Evolutionary conservation across 2,329 filamentous ascomycete genomes (phyloP).

Genomic region (Aspergillus carbonarius): DNA sequence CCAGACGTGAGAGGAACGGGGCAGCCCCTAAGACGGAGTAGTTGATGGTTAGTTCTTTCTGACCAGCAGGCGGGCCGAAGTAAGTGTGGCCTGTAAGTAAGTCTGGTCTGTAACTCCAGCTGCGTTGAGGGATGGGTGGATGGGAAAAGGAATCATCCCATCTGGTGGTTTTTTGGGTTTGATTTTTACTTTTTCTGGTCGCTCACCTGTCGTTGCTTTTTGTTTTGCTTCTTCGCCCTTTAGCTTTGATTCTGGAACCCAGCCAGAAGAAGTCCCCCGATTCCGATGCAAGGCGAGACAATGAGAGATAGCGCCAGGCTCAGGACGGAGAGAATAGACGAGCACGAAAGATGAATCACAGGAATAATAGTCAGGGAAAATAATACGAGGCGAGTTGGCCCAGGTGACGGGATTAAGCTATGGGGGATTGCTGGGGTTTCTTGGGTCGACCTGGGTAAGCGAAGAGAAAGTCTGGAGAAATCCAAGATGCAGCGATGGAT

Average conservation of each 20-base stretch:
- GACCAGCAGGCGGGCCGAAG: constrained; percentile 7
- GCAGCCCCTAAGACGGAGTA: constrained; percentile 10
- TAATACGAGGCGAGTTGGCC: neutral
- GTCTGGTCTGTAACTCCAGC: neutral
- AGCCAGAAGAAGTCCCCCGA: neutral
- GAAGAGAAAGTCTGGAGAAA: constrained; percentile 2
- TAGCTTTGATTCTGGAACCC: neutral
- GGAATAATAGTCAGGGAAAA: neutral
- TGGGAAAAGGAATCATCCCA: no score
- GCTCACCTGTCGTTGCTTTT: neutral
- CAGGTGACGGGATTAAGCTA: neutral
- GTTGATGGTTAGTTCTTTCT: neutral
- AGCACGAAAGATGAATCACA: neutral
- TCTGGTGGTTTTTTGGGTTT: neutral
- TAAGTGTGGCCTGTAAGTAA: neutral
- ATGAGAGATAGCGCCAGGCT: neutral
- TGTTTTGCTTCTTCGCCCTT: neutral
- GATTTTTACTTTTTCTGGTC: neutral
- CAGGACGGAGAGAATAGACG: neutral
- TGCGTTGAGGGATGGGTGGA: neutral
- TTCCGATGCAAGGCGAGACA: neutral
- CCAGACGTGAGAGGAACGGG: neutral
- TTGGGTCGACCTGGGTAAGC: constrained; percentile 1
- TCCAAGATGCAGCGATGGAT: neutral
- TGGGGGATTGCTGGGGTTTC: neutral